Conservation (phyloP, 2,329 filamentous ascomycete genomes). For the Capronia americana region DNA sequence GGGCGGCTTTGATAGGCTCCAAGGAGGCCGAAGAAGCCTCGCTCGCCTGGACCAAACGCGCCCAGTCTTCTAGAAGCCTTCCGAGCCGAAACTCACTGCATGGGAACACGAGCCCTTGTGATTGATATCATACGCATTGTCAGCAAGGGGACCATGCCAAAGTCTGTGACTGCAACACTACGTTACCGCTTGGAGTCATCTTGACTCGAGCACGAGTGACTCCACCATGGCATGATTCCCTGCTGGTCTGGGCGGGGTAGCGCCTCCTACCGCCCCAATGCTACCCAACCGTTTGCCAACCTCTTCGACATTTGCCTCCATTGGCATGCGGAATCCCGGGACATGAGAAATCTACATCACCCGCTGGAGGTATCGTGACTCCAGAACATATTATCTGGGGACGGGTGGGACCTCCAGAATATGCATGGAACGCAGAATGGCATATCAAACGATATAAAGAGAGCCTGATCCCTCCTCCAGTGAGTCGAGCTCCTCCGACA, state of each 20-base stretch:
- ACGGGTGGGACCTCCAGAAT: conserved; percentile 17
- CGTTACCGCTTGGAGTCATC: conserved; percentile 19
- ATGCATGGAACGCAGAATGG: conserved; percentile 10
- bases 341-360: conserved; percentile 6
- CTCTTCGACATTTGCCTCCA: conserved; percentile 2
- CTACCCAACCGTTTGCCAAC: conserved; percentile 19
- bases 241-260: conserved; percentile 8
- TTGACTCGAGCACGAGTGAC: conserved; percentile 1
- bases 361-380: background rate
- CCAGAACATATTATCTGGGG: conserved; percentile 1
- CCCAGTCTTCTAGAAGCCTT: conserved; percentile 22
- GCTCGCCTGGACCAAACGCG: conserved; percentile 9
- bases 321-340: conserved; percentile 22
- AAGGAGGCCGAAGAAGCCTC: background rate
- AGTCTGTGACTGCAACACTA: conserved; percentile 20
- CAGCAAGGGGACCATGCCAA: background rate
- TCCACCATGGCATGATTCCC: conserved; percentile 8
- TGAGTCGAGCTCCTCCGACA: conserved; percentile 6
- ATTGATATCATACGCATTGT: background rate
- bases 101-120: background rate
- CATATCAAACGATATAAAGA: conserved; percentile 10
- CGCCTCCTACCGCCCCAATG: conserved; percentile 13
- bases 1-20: conserved; percentile 9
- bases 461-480: background rate
- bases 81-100: conserved; percentile 2